phyloP scores from a whole-genome alignment of 2,329 filamentous ascomycete genomes.

The Aurifilum marmelostoma region DNA sequence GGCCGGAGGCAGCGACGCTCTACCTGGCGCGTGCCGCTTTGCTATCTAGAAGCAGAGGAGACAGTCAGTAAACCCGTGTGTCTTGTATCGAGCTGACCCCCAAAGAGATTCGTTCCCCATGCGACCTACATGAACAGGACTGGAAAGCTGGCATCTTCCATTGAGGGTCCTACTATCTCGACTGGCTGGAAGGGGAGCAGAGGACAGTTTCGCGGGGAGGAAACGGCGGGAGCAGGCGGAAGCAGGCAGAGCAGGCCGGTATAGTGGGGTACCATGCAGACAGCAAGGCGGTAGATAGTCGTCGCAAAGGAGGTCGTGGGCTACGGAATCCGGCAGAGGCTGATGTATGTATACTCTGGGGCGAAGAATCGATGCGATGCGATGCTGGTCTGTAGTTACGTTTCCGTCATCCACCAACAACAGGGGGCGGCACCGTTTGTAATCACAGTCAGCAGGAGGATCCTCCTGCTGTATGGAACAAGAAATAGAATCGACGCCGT shows the following conservation, averaged over 20 bases:
- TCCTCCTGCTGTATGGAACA: background rate
- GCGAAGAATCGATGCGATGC: conserved; percentile 2
- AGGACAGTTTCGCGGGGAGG: background rate
- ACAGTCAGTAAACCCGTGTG: conserved; percentile 13
- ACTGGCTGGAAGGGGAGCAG: background rate
- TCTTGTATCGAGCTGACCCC: conserved; percentile 7
- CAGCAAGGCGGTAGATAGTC: background rate
- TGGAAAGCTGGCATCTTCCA: conserved; percentile 28
- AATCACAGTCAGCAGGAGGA: conserved; percentile 9
- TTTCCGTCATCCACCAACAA: conserved; percentile 3
- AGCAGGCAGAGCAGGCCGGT: background rate
- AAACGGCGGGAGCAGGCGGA: background rate
- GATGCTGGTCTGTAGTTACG: background rate
- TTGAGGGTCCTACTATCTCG: conserved; percentile 21
- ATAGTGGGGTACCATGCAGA: background rate
- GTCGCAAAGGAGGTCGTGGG: background rate
- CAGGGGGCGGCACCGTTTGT: conserved; percentile 9
- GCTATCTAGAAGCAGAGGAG: conserved; percentile 24
- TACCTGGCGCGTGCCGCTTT: conserved; percentile 30
- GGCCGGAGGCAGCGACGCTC: conserved; percentile 29
- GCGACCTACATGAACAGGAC: conserved; percentile 29
- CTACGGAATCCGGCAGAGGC: background rate
- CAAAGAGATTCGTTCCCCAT: conserved; percentile 11
- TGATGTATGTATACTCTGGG: background rate
- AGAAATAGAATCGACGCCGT: background rate